phyloP scores from a whole-genome alignment of 495 filamentous ascomycete genomes.

The Bacidia rubella region DNA sequence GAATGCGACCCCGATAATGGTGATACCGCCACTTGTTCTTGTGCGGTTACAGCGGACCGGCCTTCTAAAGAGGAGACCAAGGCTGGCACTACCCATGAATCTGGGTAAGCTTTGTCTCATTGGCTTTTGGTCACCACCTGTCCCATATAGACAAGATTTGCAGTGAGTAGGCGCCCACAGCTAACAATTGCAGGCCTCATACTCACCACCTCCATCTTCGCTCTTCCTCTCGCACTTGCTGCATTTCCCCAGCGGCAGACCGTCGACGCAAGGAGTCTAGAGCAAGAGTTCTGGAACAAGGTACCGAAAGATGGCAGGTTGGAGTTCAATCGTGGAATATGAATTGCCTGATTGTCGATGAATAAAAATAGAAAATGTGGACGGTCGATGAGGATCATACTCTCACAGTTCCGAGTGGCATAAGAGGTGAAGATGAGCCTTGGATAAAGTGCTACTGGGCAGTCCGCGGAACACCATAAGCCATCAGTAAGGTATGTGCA shows the following conservation, averaged over 20 bases:
- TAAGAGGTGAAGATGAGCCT: no score
- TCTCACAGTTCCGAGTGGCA: no score
- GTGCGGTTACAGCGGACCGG: slow-evolving; percentile 64
- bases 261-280: slow-evolving; percentile 55
- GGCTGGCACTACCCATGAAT: slow-evolving; percentile 65
- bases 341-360: no score
- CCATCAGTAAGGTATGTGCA: no score
- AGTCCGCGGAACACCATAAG: no score
- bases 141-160: no score
- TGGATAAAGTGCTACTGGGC: no score
- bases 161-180: neutral
- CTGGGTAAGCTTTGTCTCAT: no score
- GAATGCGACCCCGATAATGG: slow-evolving; percentile 95
- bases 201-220: slow-evolving; percentile 65
- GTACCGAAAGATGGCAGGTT: slow-evolving; percentile 66
- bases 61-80: slow-evolving; percentile 61
- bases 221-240: slow-evolving; percentile 71
- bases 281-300: slow-evolving; percentile 66
- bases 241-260: slow-evolving; percentile 86
- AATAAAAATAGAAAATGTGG: no score
- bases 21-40: slow-evolving; percentile 71
- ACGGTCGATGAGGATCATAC: no score
- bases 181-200: slow-evolving; percentile 38
- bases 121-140: no score
- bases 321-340: slow-evolving; percentile 81